Base-by-base conservation (phyloP, 805 yeast genomes). In the Cyberlindnera samutprakarnensis region DNA sequence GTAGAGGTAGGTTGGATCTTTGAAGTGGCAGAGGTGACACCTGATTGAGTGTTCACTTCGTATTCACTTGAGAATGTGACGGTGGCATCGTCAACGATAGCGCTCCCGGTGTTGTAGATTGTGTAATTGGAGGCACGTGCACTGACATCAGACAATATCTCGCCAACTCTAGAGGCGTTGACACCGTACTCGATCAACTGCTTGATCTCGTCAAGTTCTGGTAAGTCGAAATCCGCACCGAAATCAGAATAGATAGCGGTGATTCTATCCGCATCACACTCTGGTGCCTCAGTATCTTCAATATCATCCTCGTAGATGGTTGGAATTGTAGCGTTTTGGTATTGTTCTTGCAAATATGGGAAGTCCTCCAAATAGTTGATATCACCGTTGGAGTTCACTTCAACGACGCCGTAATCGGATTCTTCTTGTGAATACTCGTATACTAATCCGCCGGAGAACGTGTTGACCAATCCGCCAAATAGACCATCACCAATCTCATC, bases 381-480 rank as follows among this genome's bases (percentile, higher is more conserved):
- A 1, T 62, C 57, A 18, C 68, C 65, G 31, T 69, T 66, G 23
- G 56, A 57, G 35, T 61, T 66, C 20, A 78, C 57, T 15, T 64
- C 56, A 23, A 79, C 86, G 39, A 88, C 69, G 14, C 96, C 96
- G 49, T 84, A 88, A 49, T 83, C 56, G 44, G 78, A 73, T 11
- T 63, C 70, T 58, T 86, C 95, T 52, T 82, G 72, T 12, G 84
- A 72, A 61, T 80, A 88, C 61, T 88, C 95, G 59, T 87, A 88
- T n/a, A 88, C 94, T 38, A 88, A 69, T 11, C 96, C 96, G 45
- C 97, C 96, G 31, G 87, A 74, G 49, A 88, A 75, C 6, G 77
- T 71, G 33, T 69, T 53, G 30, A 75, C 53, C 60, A 90, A 68
- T 14, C 85, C 75, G 30, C 76, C 78, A 48, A 73, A 79, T 30